Conservation (phyloP, 2,329 filamentous ascomycete genomes). For the Bimuria novae-zelandiae region DNA sequence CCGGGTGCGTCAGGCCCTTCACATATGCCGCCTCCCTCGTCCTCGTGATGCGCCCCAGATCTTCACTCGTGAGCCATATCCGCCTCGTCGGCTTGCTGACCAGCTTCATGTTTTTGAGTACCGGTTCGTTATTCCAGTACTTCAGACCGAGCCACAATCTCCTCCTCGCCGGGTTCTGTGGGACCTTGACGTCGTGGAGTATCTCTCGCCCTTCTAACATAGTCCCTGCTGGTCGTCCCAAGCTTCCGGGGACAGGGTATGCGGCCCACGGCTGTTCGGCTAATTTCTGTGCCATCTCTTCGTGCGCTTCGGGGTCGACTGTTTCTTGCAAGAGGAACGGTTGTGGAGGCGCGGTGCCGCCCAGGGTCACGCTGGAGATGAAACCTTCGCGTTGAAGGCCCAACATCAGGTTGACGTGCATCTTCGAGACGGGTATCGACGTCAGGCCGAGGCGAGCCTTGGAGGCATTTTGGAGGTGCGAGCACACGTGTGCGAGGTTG, state of each 20-base stretch:
- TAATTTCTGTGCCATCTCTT: conserved; percentile 37
- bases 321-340: conserved; percentile 41
- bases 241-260: conserved; percentile 19
- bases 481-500: conserved; percentile 79
- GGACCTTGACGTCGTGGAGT: conserved; percentile 34
- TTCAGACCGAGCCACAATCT: conserved; percentile 89
- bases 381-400: conserved; percentile 83
- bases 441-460: conserved; percentile 83
- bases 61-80: conserved; percentile 66
- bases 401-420: conserved; percentile 75
- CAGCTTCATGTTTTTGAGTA: conserved; percentile 68
- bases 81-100: conserved; percentile 76
- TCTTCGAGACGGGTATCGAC: conserved; percentile 77
- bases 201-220: conserved; percentile 27
- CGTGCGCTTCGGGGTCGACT: conserved; percentile 32
- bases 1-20: conserved; percentile 72
- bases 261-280: conserved; percentile 50
- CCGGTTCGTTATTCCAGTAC: conserved; percentile 83
- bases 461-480: conserved; percentile 88
- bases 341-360: conserved; percentile 60
- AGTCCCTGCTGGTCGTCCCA: conserved; percentile 7
- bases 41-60: conserved; percentile 68
- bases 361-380: conserved; percentile 77
- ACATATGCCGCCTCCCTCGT: conserved; percentile 71
- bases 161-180: conserved; percentile 69